Evolutionary conservation across 768 basidiomycete genomes (phyloP).

Genomic region (Bullera alba): DNA sequence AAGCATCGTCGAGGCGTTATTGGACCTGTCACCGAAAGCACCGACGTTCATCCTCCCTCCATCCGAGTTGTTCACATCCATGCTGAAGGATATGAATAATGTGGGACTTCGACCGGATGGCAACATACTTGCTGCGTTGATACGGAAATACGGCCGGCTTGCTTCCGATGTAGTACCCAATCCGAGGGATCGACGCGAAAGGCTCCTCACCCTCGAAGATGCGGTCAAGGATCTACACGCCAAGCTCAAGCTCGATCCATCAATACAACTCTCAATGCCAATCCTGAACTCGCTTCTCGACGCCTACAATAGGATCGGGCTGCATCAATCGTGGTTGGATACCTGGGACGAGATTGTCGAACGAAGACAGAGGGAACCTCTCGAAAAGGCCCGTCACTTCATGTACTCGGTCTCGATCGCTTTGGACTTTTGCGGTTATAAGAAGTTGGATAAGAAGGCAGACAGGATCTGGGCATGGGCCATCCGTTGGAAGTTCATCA

Average conservation of each 20-base stretch:
- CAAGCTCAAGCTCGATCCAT: conserved; percentile 67
- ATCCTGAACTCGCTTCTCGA: conserved; percentile 84
- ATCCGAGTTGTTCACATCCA: too few species aligned
- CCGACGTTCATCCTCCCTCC: too few species aligned
- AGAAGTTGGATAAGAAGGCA: conserved; percentile 53
- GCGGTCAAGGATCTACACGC: conserved; percentile 58
- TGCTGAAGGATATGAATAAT: too few species aligned
- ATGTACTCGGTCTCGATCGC: conserved; percentile 67
- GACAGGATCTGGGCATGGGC: conserved; percentile 54
- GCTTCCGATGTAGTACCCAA: too few species aligned
- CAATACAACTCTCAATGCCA: conserved; percentile 61
- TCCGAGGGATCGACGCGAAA: too few species aligned
- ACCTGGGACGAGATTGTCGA: conserved; percentile 60
- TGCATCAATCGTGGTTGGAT: conserved; percentile 62
- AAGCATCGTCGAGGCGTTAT: too few species aligned
- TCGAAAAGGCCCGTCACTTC: conserved; percentile 52
- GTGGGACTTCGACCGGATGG: too few species aligned
- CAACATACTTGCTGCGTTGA: too few species aligned
- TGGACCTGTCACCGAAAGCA: too few species aligned
- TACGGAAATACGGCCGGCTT: too few species aligned
- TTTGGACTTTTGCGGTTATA: conserved; percentile 71
- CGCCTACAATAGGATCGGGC: conserved; percentile 72
- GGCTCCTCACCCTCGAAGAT: too few species aligned
- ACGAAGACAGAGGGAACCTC: conserved; percentile 48
- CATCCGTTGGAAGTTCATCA: too few species aligned